Evolutionary conservation across 768 basidiomycete species (phyloP).

Genomic region (Mycena floridula): DNA sequence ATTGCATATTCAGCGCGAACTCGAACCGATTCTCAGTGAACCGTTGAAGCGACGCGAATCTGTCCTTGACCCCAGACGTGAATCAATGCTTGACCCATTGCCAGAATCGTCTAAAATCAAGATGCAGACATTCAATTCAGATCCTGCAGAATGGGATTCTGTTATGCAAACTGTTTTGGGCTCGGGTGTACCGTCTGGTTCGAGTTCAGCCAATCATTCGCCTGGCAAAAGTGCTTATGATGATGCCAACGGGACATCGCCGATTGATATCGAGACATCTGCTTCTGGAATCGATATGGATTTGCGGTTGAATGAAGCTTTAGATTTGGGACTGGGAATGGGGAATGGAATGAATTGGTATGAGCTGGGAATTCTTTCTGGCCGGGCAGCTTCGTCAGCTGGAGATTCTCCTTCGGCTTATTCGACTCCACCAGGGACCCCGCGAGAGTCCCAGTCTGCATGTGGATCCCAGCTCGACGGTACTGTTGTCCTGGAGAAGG

Average conservation of each 20-base stretch:
- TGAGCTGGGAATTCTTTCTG: background rate
- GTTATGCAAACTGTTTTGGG: background rate
- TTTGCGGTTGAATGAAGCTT: background rate
- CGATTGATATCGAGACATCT: no score
- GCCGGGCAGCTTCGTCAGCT: background rate
- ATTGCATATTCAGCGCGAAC: background rate
- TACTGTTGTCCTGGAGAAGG: background rate
- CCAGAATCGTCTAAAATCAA: background rate
- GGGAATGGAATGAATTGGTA: background rate
- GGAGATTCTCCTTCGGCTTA: background rate
- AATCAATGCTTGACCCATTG: background rate
- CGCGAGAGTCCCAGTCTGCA: background rate
- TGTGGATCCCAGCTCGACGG: background rate
- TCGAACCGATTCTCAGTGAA: no score
- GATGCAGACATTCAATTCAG: background rate
- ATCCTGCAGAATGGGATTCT: background rate
- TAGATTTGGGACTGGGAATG: background rate
- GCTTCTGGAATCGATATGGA: no score
- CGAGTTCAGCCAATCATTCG: background rate
- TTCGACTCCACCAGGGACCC: background rate
- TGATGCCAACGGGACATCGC: no score
- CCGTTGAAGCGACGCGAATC: no score
- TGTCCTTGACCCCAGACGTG: no score
- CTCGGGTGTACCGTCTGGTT: background rate
- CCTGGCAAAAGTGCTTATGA: background rate